These are phyloP conservation scores for Rhodamnia argentea DNA, from an alignment of 345 rosid species.

Conservation along the genomic window DNA sequence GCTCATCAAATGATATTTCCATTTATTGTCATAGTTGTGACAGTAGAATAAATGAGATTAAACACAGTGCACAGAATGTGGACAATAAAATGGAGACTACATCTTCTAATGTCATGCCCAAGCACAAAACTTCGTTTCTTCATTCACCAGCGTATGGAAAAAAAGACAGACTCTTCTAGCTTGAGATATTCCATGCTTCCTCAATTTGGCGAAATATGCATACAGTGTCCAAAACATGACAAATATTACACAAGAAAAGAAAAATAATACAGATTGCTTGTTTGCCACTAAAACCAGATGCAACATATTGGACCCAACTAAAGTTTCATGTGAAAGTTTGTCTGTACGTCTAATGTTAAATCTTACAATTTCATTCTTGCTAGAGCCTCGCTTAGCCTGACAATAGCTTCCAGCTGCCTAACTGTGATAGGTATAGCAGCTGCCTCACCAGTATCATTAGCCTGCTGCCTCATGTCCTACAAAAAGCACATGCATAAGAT, in stretches of 20 bases:
- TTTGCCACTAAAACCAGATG: not conserved
- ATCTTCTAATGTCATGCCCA: not conserved
- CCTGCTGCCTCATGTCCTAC: conserved; percentile 91
- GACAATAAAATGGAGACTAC: not conserved
- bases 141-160: not conserved
- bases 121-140: not conserved
- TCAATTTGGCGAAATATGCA: not conserved
- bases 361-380: conserved; percentile 95
- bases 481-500: not conserved
- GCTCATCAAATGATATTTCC: not conserved
- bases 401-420: conserved; percentile 91
- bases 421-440: conserved; percentile 84
- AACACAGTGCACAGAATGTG: not conserved
- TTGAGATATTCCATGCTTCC: not conserved
- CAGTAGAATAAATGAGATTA: not conserved
- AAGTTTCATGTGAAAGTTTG: not conserved
- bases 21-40: not conserved
- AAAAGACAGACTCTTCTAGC: not conserved
- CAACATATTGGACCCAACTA: not conserved
- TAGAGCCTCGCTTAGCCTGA: conserved; percentile 85
- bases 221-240: not conserved
- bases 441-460: conserved; percentile 91
- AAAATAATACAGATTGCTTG: not conserved
- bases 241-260: not conserved
- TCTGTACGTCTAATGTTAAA: not conserved